phyloP scores from a whole-genome alignment of 371 early-diverging fungal genomes.

The Actinomucor elegans region DNA sequence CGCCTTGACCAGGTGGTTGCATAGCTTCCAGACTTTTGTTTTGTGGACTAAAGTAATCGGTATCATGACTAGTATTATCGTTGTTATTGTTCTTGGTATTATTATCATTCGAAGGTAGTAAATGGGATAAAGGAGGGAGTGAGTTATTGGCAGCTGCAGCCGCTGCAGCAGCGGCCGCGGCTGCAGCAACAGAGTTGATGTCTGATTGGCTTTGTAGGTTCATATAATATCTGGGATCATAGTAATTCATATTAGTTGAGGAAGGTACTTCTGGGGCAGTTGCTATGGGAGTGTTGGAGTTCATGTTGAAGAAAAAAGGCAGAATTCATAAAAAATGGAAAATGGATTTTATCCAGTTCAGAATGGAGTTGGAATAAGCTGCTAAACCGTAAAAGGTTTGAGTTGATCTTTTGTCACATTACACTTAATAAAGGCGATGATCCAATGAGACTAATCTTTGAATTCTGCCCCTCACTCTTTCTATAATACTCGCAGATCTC shows the following conservation, averaged over 20 bases:
- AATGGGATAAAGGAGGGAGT: slow-evolving; percentile 46
- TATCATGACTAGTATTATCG: neutral
- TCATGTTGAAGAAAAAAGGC: neutral
- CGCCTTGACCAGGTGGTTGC: too few species aligned
- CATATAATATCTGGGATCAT: slow-evolving; percentile 16
- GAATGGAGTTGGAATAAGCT: slow-evolving; percentile 1
- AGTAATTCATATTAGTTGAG: slow-evolving; percentile 18
- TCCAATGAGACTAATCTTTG: slow-evolving; percentile 15
- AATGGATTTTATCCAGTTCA: neutral
- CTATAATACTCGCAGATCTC: slow-evolving; percentile 8
- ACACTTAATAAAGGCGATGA: slow-evolving; percentile 23
- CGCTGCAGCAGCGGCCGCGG: slow-evolving; percentile 21
- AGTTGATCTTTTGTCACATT: slow-evolving; percentile 25
- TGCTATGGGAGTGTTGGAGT: slow-evolving; percentile 6
- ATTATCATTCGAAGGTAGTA: slow-evolving; percentile 27
- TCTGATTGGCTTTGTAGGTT: too few species aligned
- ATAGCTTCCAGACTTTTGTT: neutral
- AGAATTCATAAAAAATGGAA: slow-evolving; percentile 15
- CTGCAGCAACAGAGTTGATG: slow-evolving; percentile 1
- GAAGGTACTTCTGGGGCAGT: slow-evolving; percentile 24
- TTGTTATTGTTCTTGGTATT: neutral
- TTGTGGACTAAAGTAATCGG: slow-evolving; percentile 6
- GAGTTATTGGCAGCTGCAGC: slow-evolving; percentile 28
- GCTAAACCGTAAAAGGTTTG: slow-evolving; percentile 20
- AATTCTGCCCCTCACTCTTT: slow-evolving; percentile 9